These are phyloP conservation scores for Shiraia bambusicola DNA, from an alignment of 2,329 filamentous ascomycete species.

Conservation along the genomic window DNA sequence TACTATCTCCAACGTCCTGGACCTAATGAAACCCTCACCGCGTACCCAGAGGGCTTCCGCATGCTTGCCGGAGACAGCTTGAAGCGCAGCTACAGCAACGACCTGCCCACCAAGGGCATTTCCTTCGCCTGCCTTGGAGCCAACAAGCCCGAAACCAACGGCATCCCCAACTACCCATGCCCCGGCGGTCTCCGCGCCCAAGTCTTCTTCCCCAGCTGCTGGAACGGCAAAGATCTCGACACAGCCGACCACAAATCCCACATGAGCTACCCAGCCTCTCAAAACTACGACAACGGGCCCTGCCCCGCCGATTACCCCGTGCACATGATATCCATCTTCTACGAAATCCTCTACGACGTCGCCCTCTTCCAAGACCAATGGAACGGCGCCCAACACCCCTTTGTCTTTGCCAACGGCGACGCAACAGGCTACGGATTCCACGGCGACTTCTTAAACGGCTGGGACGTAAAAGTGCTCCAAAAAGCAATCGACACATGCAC, in stretches of 20 bases:
- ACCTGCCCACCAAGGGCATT: conserved; percentile 51
- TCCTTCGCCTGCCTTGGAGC: conserved; percentile 58
- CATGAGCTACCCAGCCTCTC: conserved; percentile 60
- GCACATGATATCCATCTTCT: conserved; percentile 49
- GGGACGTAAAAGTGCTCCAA: conserved; percentile 67
- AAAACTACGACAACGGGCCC: conserved; percentile 52
- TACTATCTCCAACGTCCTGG: conserved; percentile 66
- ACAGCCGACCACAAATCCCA: conserved; percentile 62
- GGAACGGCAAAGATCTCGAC: conserved; percentile 62
- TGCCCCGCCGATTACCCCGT: conserved; percentile 53
- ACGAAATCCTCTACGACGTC: conserved; percentile 93
- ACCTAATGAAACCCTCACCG: conserved; percentile 62
- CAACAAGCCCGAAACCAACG: conserved; percentile 47
- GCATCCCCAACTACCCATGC: conserved; percentile 72
- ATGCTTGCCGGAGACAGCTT: conserved; percentile 69
- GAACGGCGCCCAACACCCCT: conserved; percentile 47
- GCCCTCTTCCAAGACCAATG: conserved; percentile 66
- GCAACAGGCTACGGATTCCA: conserved; percentile 69
- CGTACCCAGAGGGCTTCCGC: conserved; percentile 70
- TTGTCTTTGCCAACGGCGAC: conserved; percentile 68
- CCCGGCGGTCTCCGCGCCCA: conserved; percentile 62
- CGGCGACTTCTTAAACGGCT: conserved; percentile 70
- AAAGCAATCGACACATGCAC: conserved; percentile 68
- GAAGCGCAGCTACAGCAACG: conserved; percentile 56
- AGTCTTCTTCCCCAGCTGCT: conserved; percentile 73